Base-by-base conservation (phyloP, 176 grass and related monocot genomes). In the Neostapfia colusana region DNA sequence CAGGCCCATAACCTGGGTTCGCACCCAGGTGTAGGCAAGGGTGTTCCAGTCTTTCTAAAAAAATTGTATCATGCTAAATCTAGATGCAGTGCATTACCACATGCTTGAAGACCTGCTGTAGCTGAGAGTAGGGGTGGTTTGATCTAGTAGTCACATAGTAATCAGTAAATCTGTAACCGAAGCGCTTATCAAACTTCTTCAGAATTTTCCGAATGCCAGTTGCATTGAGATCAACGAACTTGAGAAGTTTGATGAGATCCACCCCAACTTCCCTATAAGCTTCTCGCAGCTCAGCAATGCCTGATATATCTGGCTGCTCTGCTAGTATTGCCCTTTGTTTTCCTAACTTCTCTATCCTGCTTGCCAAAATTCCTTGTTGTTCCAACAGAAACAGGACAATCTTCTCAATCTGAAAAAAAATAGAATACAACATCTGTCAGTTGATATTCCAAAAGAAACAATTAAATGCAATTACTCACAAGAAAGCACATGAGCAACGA, bases 171-270 rank as follows among this genome's bases (percentile, higher is more conserved):
- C 92, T 95, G 83, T 99, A 99, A 43, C 91, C 81, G 5, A 99
- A 99, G 21, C 95, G 76, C 60, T 99, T 99, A 90, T 99, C 95
- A 53, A 99, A 99, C 71, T 99, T 99, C 87, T 99, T 99, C 91
- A 99, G 84, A 64, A 99, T 99, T 82, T 99, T 99, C 70, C 91
- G 80, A 72, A 99, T 95, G 39, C 91, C 95, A 63, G 89, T 99
- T 70, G 95, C 95, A 82, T 99, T 99, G 79, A 99, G 72, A 75
- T 99, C 95, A 40, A 99, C 91, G 38, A 99, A 99, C 89, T 87
- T 99, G 71, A 99, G 91, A 83, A 99, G 91, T 77, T 95, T 99
- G 69, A 99, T 78, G 73, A 99, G 91, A 79, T 99, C 89, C 10
- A 89, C 46, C 24, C 91, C 95, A 77, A 95, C 89, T 79, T 87